Percentiles rank a stretch among this genome's conserved stretches.
phyloP scores from a whole-genome alignment of 2,329 filamentous ascomycete genomes.

The Lasiodiplodia citricola region DNA sequence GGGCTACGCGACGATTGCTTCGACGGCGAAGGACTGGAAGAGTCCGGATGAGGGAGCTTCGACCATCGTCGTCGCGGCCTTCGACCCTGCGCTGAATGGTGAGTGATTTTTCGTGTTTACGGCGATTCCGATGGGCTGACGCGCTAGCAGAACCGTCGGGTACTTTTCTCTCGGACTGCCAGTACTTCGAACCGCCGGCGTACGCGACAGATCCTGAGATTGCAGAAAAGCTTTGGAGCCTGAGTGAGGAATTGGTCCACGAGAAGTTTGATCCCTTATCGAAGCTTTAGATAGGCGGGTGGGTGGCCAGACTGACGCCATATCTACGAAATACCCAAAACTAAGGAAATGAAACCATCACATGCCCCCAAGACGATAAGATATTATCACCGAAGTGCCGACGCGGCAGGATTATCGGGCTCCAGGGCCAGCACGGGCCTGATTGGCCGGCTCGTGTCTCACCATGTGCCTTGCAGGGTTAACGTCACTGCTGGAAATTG shows the following conservation, averaged over 20 bases:
- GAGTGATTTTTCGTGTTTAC: neutral
- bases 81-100: conserved; percentile 36
- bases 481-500: neutral
- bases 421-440: conserved; percentile 9
- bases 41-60: conserved; percentile 38
- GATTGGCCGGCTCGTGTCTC: conserved; percentile 8
- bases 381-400: neutral
- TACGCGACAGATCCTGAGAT: conserved; percentile 34
- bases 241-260: conserved; percentile 41
- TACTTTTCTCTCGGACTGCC: conserved; percentile 36
- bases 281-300: neutral
- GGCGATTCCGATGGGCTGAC: neutral
- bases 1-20: conserved; percentile 1
- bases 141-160: conserved; percentile 33
- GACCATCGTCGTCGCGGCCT: conserved; percentile 40
- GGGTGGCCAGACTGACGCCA: neutral
- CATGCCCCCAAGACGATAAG: neutral
- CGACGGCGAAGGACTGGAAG: conserved; percentile 29
- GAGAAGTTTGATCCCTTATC: conserved; percentile 36
- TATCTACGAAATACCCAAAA: neutral
- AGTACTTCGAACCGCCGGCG: conserved; percentile 31
- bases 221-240: conserved; percentile 38
- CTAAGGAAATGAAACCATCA: conserved; percentile 6
- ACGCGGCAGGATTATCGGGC: neutral
- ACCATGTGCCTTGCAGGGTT: conserved; percentile 7